These are phyloP conservation scores for Scolecobasidium constrictum DNA, from an alignment of 2,329 filamentous ascomycete species.

Conservation along the genomic window DNA sequence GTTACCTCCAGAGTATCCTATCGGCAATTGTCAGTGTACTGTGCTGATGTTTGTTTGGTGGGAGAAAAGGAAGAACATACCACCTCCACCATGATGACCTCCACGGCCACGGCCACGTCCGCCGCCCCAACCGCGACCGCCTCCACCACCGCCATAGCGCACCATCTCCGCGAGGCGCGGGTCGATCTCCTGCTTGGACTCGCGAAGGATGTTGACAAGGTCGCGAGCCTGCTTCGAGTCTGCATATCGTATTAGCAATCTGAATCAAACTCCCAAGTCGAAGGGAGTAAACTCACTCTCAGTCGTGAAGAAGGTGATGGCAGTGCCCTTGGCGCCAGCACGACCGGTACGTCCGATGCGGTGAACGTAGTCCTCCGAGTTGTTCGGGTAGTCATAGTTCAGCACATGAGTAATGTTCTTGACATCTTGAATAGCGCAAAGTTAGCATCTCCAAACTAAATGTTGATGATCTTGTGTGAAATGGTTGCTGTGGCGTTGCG, in stretches of 20 bases:
- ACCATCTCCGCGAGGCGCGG: constrained; percentile 93
- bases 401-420: constrained; percentile 99
- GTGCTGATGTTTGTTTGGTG: constrained; percentile 2
- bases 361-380: constrained; percentile 60
- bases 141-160: constrained; percentile 78
- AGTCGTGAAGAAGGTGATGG: constrained; percentile 98
- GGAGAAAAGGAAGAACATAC: constrained; percentile 18
- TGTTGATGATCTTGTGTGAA: too few species aligned
- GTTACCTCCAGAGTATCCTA: constrained; percentile 28
- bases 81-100: constrained; percentile 44
- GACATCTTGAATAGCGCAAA: constrained; percentile 80
- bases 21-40: constrained; percentile 11
- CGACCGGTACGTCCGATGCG: constrained; percentile 59
- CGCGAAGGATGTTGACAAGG: constrained; percentile 80
- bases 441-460: constrained; percentile 61
- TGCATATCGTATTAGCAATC: constrained; percentile 23
- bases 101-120: constrained; percentile 56
- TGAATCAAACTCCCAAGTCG: constrained; percentile 4
- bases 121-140: constrained; percentile 57
- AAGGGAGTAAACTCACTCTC: constrained; percentile 63
- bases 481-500: too few species aligned
- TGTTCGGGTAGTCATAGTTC: constrained; percentile 99
- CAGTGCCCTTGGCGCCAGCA: constrained; percentile 82
- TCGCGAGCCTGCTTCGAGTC: constrained; percentile 69
- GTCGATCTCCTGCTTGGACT: constrained; percentile 97